Base-by-base conservation (phyloP, 345 rosid species). In the Orychophragmus violaceus region DNA sequence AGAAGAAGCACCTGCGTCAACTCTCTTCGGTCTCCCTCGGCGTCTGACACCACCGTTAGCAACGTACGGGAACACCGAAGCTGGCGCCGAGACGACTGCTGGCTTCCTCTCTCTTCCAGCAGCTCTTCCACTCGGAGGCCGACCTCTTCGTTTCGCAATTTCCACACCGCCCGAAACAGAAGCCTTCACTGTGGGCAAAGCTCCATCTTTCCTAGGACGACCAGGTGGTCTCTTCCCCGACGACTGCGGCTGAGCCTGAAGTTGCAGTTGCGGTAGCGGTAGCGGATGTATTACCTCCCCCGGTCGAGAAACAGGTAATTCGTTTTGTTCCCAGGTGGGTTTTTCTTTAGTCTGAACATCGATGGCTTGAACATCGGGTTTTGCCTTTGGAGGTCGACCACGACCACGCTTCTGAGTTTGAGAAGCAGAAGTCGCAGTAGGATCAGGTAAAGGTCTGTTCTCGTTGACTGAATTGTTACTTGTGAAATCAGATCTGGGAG, bases 321-420 rank as follows among this genome's bases (percentile, higher is more conserved):
- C 21, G 33, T 24, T 24, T 9, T 28, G 71, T 41, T 41, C 72
- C 67, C 29, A 39, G 8, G 5, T 52, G 24, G 59, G 64, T 1
- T 42, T 65, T 12, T 44, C 79, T 24, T 76, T 70, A 39, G 37
- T 50, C 46, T 65, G 79, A 44, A 18, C 29, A 23, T 25, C 33
- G 14, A 0, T n/a, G n/a, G n/a, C n/a, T n/a, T n/a, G n/a, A n/a
- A n/a, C n/a, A n/a, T n/a, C 11, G 1, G 76, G 61, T 53, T 77
- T 81, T 5, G 70, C 18, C 73, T 86, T 89, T 0, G 90, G 87
- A 6, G 96, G 96, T 23, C 96, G 81, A 16, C 96, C 93, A 2
- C 96, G 93, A 37, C 86, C 82, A 12, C 85, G 67, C 46, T 82
- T 88, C 18, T 70, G 64, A 67, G 76, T 33, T 19, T 11, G 67